A percentile compares a stretch with the other conserved stretches of the same genome.
These are phyloP conservation scores for Kregervanrija pseudodelftensis DNA, from an alignment of 805 yeast species.

Conservation along the genomic window DNA sequence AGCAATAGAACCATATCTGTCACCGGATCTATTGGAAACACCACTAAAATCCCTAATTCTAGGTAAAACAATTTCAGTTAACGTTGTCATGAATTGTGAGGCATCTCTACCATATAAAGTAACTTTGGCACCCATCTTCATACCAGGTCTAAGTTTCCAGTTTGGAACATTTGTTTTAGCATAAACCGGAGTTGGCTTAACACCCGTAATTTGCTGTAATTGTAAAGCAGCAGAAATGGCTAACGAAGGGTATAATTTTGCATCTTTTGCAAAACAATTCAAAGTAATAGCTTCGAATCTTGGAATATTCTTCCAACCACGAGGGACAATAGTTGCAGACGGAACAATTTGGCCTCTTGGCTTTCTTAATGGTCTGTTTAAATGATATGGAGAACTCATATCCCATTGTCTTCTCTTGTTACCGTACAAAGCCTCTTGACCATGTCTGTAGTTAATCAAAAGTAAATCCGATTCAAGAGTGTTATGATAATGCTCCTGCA, in stretches of 20 bases:
- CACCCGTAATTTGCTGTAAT: constrained; percentile 91
- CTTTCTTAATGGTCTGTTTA: constrained; percentile 70
- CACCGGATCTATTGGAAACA: constrained; percentile 70
- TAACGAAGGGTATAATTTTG: constrained; percentile 61
- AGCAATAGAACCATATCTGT: constrained; percentile 75
- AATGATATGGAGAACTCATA: constrained; percentile 78
- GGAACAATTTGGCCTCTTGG: constrained; percentile 73
- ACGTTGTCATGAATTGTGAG: constrained; percentile 76
- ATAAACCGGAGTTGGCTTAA: constrained; percentile 64
- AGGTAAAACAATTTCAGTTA: constrained; percentile 90
- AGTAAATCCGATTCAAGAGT: constrained; percentile 72
- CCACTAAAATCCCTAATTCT: constrained; percentile 85
- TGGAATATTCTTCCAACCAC: constrained; percentile 68
- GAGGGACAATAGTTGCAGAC: constrained; percentile 64
- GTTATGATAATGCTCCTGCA: constrained; percentile 66
- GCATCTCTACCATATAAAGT: constrained; percentile 72
- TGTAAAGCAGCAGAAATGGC: constrained; percentile 73
- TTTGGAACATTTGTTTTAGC: constrained; percentile 74
- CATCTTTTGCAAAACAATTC: constrained; percentile 70
- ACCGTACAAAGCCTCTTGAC: constrained; percentile 47
- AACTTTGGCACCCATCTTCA: constrained; percentile 86
- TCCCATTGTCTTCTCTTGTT: constrained; percentile 79
- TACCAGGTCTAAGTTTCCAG: constrained; percentile 84
- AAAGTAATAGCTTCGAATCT: constrained; percentile 57
- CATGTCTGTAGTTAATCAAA: constrained; percentile 70